Conservation (phyloP, 257 asterid species). For the Primulina huaijiensis region DNA sequence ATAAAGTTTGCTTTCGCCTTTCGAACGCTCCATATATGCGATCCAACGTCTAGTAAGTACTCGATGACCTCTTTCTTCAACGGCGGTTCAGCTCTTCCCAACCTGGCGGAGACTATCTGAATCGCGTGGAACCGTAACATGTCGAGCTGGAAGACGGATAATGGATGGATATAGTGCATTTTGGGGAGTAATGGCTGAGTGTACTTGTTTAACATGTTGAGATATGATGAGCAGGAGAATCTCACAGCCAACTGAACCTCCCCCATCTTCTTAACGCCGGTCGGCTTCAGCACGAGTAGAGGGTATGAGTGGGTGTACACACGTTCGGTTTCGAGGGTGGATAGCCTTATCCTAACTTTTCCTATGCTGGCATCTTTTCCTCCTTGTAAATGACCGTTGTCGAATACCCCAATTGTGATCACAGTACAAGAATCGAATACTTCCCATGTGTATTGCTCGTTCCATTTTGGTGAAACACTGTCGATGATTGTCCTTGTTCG, state of each 20-base stretch:
- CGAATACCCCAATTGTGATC: conserved; percentile 63
- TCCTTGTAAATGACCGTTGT: conserved; percentile 62
- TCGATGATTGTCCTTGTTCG: conserved; percentile 77
- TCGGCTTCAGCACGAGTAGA: conserved; percentile 53
- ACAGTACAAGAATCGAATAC: conserved; percentile 80
- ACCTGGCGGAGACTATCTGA: conserved; percentile 44
- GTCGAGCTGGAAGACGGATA: conserved; percentile 54
- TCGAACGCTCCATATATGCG: conserved; percentile 75
- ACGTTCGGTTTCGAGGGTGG: conserved; percentile 73
- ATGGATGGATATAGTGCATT: conserved; percentile 71
- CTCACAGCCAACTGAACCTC: conserved; percentile 81
- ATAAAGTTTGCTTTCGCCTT: conserved; percentile 73
- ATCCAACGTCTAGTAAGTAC: conserved; percentile 67
- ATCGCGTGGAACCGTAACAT: conserved; percentile 52
- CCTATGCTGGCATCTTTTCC: conserved; percentile 63
- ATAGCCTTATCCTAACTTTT: conserved; percentile 75
- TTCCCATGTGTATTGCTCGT: conserved; percentile 91
- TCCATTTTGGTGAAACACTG: conserved; percentile 63
- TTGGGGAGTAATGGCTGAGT: conserved; percentile 65
- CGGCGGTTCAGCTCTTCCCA: conserved; percentile 76
- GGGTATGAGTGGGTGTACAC: conserved; percentile 85
- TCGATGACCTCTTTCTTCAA: conserved; percentile 60
- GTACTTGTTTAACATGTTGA: conserved; percentile 64
- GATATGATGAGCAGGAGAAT: conserved; percentile 62
- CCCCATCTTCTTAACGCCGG: conserved; percentile 75